phyloP scores from a whole-genome alignment of 192 early-diverging fungal species.

The Coemansia sp. region DNA sequence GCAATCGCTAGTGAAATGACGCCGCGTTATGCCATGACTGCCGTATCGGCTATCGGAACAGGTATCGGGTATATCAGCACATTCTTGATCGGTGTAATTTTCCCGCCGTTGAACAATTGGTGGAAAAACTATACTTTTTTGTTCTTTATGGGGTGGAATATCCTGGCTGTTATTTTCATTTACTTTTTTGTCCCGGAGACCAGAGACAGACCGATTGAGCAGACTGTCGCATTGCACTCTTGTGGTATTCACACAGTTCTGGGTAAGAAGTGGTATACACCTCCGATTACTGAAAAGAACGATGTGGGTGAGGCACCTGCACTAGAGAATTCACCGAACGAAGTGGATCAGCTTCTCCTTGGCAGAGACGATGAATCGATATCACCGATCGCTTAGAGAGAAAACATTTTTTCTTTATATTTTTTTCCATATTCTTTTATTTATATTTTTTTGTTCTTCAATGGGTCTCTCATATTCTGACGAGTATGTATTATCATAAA shows the following conservation, averaged over 20 bases:
- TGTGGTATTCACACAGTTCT: constrained; percentile 43
- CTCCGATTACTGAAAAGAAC: constrained; percentile 20
- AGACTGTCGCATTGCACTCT: constrained; percentile 50
- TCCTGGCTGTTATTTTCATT: constrained; percentile 60
- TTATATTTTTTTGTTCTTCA: background rate
- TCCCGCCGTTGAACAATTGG: constrained; percentile 55
- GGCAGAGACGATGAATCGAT: background rate
- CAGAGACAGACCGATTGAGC: constrained; percentile 68
- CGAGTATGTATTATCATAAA: too few relatives aligned
- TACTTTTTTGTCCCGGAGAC: constrained; percentile 75
- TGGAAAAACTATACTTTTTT: constrained; percentile 55
- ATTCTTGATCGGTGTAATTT: constrained; percentile 58
- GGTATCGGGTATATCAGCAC: constrained; percentile 67
- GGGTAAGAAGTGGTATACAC: constrained; percentile 31
- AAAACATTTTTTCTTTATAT: background rate
- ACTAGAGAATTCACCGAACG: background rate
- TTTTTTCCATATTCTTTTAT: background rate
- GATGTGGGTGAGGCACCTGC: constrained; percentile 6
- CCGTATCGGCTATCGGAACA: constrained; percentile 67
- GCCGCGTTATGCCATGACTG: constrained; percentile 68
- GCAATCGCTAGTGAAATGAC: constrained; percentile 73
- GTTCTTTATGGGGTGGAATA: constrained; percentile 65
- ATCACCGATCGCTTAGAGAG: background rate
- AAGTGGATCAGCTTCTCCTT: background rate
- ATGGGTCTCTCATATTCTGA: too few relatives aligned